phyloP scores from a whole-genome alignment of 345 rosid species.

The Brassica rapa region DNA sequence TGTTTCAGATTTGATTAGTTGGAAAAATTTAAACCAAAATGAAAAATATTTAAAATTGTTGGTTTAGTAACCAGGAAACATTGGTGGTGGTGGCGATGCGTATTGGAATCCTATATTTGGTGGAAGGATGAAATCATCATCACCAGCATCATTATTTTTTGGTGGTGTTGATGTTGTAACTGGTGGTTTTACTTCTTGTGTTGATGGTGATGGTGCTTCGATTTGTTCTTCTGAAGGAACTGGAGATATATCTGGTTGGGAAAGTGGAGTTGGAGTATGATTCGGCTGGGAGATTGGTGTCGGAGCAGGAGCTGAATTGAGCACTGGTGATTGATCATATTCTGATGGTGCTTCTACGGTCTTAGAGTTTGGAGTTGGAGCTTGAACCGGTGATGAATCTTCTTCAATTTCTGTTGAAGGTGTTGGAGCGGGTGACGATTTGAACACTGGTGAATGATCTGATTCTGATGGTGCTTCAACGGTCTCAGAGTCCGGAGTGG shows the following conservation, averaged over 20 bases:
- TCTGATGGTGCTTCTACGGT: conserved; percentile 27
- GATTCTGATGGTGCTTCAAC: conserved; percentile 25
- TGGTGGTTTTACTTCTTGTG: conserved; percentile 21
- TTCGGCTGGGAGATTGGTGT: conserved; percentile 9
- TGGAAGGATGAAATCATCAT: conserved; percentile 54
- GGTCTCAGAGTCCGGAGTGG: conserved; percentile 37
- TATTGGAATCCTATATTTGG: conserved; percentile 68
- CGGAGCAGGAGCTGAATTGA: neutral
- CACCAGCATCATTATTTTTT: neutral
- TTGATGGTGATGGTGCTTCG: conserved; percentile 24
- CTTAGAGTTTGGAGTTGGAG: conserved; percentile 41
- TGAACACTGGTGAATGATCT: conserved; percentile 18
- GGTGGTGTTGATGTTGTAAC: conserved; percentile 41
- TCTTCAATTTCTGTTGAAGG: conserved; percentile 29
- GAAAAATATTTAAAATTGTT: conserved; percentile 9
- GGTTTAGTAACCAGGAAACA: conserved; percentile 69
- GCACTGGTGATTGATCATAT: conserved; percentile 20
- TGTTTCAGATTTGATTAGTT: neutral
- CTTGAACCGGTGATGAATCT: conserved; percentile 13
- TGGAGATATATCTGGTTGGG: neutral
- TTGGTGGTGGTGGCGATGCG: conserved; percentile 89
- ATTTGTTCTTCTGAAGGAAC: conserved; percentile 28
- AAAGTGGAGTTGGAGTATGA: conserved; percentile 15
- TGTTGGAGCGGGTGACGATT: conserved; percentile 1
- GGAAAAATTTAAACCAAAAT: conserved; percentile 21